Percentiles rank a stretch among this genome's conserved stretches.
Conservation (phyloP, 805 yeast genomes). For the Candida koratica region DNA sequence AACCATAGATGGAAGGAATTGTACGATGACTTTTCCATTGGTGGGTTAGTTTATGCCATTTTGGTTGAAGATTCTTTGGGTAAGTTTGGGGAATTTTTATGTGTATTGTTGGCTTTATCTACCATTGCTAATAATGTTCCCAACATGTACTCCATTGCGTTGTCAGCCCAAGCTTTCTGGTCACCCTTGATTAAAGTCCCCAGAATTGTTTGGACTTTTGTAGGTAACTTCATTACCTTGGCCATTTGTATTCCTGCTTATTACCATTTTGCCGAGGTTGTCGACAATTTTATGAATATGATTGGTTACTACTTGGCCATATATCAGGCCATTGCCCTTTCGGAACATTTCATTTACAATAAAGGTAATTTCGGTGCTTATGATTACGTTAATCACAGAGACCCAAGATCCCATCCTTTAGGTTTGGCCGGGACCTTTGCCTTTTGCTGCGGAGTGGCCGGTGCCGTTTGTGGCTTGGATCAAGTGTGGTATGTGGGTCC, state of each 20-base stretch:
- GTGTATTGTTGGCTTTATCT: slow-evolving; percentile 79
- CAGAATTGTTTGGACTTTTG: slow-evolving; percentile 75
- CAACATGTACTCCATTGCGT: slow-evolving; percentile 86
- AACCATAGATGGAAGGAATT: slow-evolving; percentile 28
- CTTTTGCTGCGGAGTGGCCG: slow-evolving; percentile 79
- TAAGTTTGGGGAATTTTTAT: slow-evolving; percentile 86
- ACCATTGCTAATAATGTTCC: slow-evolving; percentile 91
- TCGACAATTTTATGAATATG: slow-evolving; percentile 85
- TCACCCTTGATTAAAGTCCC: slow-evolving; percentile 71
- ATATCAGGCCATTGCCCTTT: slow-evolving; percentile 68
- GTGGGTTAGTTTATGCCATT: slow-evolving; percentile 80
- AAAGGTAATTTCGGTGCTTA: slow-evolving; percentile 57
- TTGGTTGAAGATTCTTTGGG: slow-evolving; percentile 76
- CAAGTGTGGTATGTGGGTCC: slow-evolving; percentile 83
- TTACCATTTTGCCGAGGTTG: slow-evolving; percentile 65
- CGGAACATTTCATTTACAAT: slow-evolving; percentile 81
- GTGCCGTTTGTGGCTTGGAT: slow-evolving; percentile 82
- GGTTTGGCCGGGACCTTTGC: slow-evolving; percentile 79
- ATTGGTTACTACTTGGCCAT: slow-evolving; percentile 90
- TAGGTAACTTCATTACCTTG: slow-evolving; percentile 70
- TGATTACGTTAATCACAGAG: slow-evolving; percentile 58
- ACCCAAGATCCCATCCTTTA: slow-evolving; percentile 57
- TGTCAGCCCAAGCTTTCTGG: slow-evolving; percentile 84
- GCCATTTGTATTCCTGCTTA: slow-evolving; percentile 89
- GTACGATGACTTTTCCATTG: slow-evolving; percentile 27